phyloP scores from a whole-genome alignment of 495 filamentous ascomycete species.

The Neurospora pannonica region DNA sequence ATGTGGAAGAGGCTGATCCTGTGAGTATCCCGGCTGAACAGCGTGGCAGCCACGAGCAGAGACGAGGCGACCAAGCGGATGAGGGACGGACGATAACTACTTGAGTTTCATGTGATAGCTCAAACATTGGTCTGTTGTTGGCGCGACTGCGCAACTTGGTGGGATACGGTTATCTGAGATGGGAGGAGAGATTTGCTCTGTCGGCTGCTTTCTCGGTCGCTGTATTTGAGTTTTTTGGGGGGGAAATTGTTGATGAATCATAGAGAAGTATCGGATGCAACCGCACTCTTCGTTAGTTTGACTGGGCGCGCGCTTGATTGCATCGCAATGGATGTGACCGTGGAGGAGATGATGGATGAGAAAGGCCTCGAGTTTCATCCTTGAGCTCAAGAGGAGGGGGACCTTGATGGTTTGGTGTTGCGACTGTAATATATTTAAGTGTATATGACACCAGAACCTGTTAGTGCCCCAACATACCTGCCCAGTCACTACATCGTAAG shows the following conservation, averaged over 20 bases:
- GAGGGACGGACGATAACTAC: background rate
- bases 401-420: background rate
- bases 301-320: background rate
- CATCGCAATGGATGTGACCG: background rate
- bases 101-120: background rate
- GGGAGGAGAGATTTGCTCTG: background rate
- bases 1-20: background rate
- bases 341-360: background rate
- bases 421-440: background rate
- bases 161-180: too few relatives aligned
- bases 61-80: background rate
- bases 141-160: too few relatives aligned
- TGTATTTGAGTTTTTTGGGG: too few relatives aligned
- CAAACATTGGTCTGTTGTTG: background rate
- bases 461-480: background rate
- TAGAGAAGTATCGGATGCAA: background rate
- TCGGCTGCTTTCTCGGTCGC: too few relatives aligned
- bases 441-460: too few relatives aligned
- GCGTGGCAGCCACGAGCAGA: too few relatives aligned
- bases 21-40: too few relatives aligned
- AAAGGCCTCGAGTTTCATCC: background rate
- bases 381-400: background rate
- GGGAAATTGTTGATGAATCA: too few relatives aligned
- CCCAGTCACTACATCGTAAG: background rate
- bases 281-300: background rate